phyloP scores from a whole-genome alignment of 2,329 filamentous ascomycete species.

The Pseudogymnoascus sp. region DNA sequence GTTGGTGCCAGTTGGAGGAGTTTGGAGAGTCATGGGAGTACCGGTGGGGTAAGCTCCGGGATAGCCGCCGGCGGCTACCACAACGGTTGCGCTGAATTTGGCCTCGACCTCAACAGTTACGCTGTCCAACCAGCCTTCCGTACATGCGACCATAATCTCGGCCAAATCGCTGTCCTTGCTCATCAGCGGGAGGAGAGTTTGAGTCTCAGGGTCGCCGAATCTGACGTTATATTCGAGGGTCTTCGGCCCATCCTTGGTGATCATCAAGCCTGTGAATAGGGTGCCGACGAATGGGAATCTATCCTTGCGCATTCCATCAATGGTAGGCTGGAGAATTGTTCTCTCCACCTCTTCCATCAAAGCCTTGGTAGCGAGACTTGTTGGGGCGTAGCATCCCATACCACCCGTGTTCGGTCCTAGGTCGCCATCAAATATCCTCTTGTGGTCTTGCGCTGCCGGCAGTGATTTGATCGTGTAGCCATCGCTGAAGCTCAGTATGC shows the following conservation, averaged over 20 bases:
- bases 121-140: constrained; percentile 64
- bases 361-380: constrained; percentile 64
- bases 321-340: constrained; percentile 80
- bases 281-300: constrained; percentile 66
- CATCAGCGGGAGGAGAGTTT: constrained; percentile 75
- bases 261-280: constrained; percentile 89
- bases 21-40: constrained; percentile 46
- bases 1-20: constrained; percentile 43
- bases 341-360: constrained; percentile 72
- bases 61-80: constrained; percentile 89
- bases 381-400: constrained; percentile 97
- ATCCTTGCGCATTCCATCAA: constrained; percentile 81
- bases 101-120: constrained; percentile 60
- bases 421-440: constrained; percentile 86
- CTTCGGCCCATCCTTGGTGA: constrained; percentile 72
- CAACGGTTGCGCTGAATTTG: constrained; percentile 79
- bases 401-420: constrained; percentile 90
- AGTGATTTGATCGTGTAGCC: constrained; percentile 77
- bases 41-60: constrained; percentile 81
- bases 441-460: constrained; percentile 93
- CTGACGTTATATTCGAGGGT: constrained; percentile 90
- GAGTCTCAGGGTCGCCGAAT: constrained; percentile 87
- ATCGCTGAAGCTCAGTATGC: constrained; percentile 85
- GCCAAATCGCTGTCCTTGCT: constrained; percentile 75
- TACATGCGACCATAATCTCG: constrained; percentile 80